Conservation (phyloP, 768 basidiomycete genomes). For the Auricularia sp. region DNA sequence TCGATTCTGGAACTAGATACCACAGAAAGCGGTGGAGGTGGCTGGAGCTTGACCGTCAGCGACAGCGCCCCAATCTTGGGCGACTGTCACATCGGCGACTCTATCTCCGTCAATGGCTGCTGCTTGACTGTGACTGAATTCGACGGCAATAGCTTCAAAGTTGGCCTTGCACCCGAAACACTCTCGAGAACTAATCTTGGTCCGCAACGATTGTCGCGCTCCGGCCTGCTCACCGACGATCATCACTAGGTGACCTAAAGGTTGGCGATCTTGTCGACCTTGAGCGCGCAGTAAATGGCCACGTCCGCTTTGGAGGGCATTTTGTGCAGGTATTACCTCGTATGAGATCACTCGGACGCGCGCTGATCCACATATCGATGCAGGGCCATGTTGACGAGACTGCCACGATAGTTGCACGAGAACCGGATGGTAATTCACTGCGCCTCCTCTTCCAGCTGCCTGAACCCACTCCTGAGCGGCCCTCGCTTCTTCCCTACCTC, state of each 20-base stretch:
- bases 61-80: constrained; percentile 61
- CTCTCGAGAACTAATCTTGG: constrained; percentile 84
- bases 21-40: constrained; percentile 46
- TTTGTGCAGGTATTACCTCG: constrained; percentile 71
- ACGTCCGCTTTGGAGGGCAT: constrained; percentile 90
- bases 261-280: constrained; percentile 79
- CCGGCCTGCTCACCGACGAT: neutral
- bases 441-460: constrained; percentile 73
- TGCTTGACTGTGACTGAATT: constrained; percentile 92
- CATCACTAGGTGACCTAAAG: constrained; percentile 53
- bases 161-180: constrained; percentile 95
- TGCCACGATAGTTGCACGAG: constrained; percentile 56
- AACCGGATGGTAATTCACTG: constrained; percentile 78
- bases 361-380: neutral
- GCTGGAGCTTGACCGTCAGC: constrained; percentile 74
- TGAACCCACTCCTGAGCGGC: constrained; percentile 42
- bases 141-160: constrained; percentile 76
- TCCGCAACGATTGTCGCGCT: constrained; percentile 20
- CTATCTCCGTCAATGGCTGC: constrained; percentile 79
- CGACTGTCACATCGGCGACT: constrained; percentile 91
- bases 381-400: constrained; percentile 93
- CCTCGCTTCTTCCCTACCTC: constrained; percentile 67
- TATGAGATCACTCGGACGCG: neutral
- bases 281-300: constrained; percentile 89
- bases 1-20: constrained; percentile 34